These are phyloP conservation scores for Suillus bovinus DNA, from an alignment of 768 basidiomycete genomes.

Conservation along the genomic window DNA sequence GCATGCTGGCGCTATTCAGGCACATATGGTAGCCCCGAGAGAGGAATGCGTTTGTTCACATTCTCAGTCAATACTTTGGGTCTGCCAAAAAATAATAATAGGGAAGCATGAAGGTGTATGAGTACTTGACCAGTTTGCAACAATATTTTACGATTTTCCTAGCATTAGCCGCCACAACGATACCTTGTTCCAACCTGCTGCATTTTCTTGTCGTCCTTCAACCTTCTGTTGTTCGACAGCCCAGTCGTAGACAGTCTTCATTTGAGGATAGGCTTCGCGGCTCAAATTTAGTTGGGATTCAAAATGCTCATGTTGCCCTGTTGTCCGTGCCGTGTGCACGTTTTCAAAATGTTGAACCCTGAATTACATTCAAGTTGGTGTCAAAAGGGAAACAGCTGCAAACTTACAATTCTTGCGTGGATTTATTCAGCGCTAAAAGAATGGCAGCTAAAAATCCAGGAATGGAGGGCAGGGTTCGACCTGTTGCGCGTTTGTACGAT, in stretches of 20 bases:
- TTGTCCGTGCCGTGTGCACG: constrained; percentile 20
- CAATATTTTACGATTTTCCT: constrained; percentile 20
- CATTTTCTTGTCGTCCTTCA: background rate
- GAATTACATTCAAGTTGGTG: background rate
- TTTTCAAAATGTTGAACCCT: constrained; percentile 32
- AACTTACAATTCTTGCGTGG: constrained; percentile 33
- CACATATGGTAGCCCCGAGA: background rate
- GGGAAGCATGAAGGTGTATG: background rate
- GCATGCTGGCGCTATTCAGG: background rate
- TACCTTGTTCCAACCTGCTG: constrained; percentile 29
- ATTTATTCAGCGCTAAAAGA: constrained; percentile 30
- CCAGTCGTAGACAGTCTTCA: constrained; percentile 33
- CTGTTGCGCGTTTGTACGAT: constrained; percentile 29
- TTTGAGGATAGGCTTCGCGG: constrained; percentile 26
- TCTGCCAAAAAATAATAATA: too few species aligned
- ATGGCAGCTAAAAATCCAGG: constrained; percentile 27
- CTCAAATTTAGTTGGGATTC: constrained; percentile 23
- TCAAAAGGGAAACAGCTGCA: background rate
- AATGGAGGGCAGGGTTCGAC: constrained; percentile 29
- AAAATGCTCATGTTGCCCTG: constrained; percentile 22
- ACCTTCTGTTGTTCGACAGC: constrained; percentile 15
- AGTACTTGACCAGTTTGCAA: background rate
- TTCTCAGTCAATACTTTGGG: background rate
- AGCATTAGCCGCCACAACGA: constrained; percentile 23
- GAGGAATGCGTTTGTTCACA: background rate